Evolutionary conservation across 495 filamentous ascomycete genomes (phyloP).

Genomic region (Penicillium cinerascens): DNA sequence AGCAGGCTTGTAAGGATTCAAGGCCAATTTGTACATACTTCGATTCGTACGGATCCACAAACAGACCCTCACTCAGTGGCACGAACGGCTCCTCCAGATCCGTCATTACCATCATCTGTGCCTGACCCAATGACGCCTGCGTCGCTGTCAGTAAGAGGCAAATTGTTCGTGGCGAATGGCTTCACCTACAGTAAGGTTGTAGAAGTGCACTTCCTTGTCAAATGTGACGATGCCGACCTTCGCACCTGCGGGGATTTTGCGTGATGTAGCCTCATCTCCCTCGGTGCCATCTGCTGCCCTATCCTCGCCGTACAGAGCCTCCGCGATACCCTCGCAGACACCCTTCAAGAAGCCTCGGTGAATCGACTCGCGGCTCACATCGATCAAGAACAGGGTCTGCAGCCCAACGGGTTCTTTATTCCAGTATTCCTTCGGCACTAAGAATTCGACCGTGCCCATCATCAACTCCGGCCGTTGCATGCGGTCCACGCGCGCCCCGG

Average conservation of each 20-base stretch:
- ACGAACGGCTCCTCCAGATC: slow-evolving; percentile 97
- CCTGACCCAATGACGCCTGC: slow-evolving; percentile 72
- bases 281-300: slow-evolving; percentile 50
- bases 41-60: slow-evolving; percentile 93
- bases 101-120: slow-evolving; percentile 98
- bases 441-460: slow-evolving; percentile 89
- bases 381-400: slow-evolving; percentile 86
- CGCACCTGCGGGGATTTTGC: slow-evolving; percentile 69
- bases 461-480: slow-evolving; percentile 86
- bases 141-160: slow-evolving; percentile 21
- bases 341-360: slow-evolving; percentile 88
- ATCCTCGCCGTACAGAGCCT: slow-evolving; percentile 71
- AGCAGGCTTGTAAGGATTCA: slow-evolving; percentile 1
- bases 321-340: slow-evolving; percentile 84
- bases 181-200: slow-evolving; percentile 76
- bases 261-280: slow-evolving; percentile 42
- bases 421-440: slow-evolving; percentile 98
- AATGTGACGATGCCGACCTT: slow-evolving; percentile 95
- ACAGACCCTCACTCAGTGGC: slow-evolving; percentile 84
- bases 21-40: slow-evolving; percentile 47
- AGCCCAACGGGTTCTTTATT: slow-evolving; percentile 88
- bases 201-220: slow-evolving; percentile 95
- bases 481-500: slow-evolving; percentile 82
- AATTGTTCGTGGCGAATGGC: neutral
- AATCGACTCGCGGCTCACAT: slow-evolving; percentile 84